These are phyloP conservation scores for Pythium sp. DNA, from an alignment of 352 stramenopile genomes.

Conservation along the genomic window DNA sequence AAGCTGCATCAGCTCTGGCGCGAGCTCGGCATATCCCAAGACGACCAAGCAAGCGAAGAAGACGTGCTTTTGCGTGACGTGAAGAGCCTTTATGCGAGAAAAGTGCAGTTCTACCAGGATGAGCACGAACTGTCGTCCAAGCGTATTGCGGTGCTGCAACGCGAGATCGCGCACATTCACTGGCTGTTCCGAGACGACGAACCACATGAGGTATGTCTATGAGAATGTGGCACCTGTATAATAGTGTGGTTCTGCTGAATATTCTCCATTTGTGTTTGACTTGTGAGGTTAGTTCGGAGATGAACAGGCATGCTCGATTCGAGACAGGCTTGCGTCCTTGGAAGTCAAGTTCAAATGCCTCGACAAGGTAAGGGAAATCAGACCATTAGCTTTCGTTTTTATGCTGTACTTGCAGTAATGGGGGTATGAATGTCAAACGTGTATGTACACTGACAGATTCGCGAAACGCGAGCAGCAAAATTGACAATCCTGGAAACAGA, in stretches of 20 bases:
- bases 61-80: conserved; percentile 12
- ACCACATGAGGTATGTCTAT: conserved; percentile 15
- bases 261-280: neutral
- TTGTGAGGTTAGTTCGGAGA: conserved; percentile 10
- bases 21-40: conserved; percentile 25
- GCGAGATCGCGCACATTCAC: conserved; percentile 33
- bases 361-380: conserved; percentile 22
- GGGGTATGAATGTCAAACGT: neutral
- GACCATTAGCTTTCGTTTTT: neutral
- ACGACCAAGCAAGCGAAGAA: conserved; percentile 32
- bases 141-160: conserved; percentile 26
- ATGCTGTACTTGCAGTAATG: neutral
- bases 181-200: conserved; percentile 31
- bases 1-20: conserved; percentile 34
- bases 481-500: conserved; percentile 3
- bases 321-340: conserved; percentile 31
- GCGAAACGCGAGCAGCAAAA: neutral
- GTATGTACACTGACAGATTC: conserved; percentile 11
- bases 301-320: conserved; percentile 16
- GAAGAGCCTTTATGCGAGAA: conserved; percentile 2
- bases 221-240: neutral
- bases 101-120: conserved; percentile 16
- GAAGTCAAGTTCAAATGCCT: conserved; percentile 42
- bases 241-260: neutral
- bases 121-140: conserved; percentile 24